These are phyloP conservation scores for Pseudogymnoascus sp. DNA, from an alignment of 2,329 filamentous ascomycete species.

Conservation along the genomic window DNA sequence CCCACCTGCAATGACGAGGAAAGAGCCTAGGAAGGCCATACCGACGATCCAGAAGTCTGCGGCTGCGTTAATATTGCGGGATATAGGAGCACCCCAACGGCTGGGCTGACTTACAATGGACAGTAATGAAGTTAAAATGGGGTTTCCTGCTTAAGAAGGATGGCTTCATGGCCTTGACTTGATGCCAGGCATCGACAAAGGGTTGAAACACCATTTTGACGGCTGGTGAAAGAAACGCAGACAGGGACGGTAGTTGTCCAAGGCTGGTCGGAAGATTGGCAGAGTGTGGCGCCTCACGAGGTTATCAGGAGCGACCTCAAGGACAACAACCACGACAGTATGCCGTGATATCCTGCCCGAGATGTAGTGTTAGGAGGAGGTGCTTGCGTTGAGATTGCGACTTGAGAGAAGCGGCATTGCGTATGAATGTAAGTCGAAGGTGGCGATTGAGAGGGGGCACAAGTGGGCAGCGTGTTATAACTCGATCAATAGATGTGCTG, in stretches of 20 bases:
- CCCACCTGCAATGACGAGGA: conserved; percentile 62
- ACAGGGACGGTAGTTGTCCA: background rate
- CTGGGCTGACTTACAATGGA: conserved; percentile 56
- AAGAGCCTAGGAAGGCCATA: conserved; percentile 62
- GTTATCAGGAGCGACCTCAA: background rate
- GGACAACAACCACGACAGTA: background rate
- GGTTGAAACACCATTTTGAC: conserved; percentile 1
- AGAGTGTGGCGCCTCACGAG: background rate
- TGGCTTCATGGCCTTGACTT: conserved; percentile 43
- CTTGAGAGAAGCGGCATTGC: background rate
- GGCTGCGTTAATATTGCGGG: conserved; percentile 8
- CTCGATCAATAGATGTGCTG: background rate
- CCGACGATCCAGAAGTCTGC: conserved; percentile 72
- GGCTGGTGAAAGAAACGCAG: background rate
- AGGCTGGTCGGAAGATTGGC: background rate
- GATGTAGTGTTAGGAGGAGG: background rate
- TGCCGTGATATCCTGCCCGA: background rate
- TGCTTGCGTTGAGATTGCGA: background rate
- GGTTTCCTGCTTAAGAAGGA: conserved; percentile 52
- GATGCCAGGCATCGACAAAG: conserved; percentile 27
- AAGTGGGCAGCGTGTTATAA: background rate
- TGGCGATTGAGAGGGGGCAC: background rate
- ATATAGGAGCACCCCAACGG: background rate
- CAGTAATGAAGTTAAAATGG: conserved; percentile 72
- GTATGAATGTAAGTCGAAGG: background rate